Percentiles rank a stretch among this genome's conserved stretches.
Conservation (phyloP, 805 yeast species). For the Saccharomycopsis lassenensis region DNA sequence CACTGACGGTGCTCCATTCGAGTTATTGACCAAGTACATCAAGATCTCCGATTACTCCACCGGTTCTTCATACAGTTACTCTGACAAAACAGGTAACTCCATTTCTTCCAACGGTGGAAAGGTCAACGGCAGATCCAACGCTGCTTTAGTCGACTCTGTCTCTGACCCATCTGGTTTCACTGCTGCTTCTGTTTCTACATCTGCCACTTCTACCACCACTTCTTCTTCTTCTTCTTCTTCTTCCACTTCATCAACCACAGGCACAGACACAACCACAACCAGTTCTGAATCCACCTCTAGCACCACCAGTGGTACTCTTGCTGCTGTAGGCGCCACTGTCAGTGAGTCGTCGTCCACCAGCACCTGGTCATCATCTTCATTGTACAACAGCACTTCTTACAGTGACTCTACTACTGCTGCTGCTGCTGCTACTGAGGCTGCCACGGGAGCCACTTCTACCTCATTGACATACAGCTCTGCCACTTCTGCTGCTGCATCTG, state of each 20-base stretch:
- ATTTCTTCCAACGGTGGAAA: slow-evolving; percentile 10
- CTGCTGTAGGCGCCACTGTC: slow-evolving; percentile 5
- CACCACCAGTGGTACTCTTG: slow-evolving; percentile 2
- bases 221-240: slow-evolving; percentile 5
- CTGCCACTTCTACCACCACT: slow-evolving; percentile 7
- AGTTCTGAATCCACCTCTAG: slow-evolving; percentile 1
- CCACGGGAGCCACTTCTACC: slow-evolving; percentile 23
- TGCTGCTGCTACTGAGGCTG: slow-evolving; percentile 27
- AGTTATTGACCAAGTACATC: slow-evolving; percentile 51
- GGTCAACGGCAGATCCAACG: slow-evolving; percentile 12
- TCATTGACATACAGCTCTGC: slow-evolving; percentile 19
- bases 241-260: background rate
- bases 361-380: background rate
- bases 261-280: slow-evolving; percentile 1
- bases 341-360: background rate
- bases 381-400: slow-evolving; percentile 1
- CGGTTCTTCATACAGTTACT: slow-evolving; percentile 49
- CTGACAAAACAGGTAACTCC: slow-evolving; percentile 29
- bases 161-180: slow-evolving; percentile 1
- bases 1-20: slow-evolving; percentile 54
- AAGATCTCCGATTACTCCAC: slow-evolving; percentile 59
- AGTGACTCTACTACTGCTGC: background rate
- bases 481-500: slow-evolving; percentile 9
- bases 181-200: slow-evolving; percentile 5
- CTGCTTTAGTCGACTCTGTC: slow-evolving; percentile 6